A percentile compares a stretch with the other conserved stretches of the same genome.
Conservation (phyloP, 805 yeast species). For the Yarrowia alimentaria region DNA sequence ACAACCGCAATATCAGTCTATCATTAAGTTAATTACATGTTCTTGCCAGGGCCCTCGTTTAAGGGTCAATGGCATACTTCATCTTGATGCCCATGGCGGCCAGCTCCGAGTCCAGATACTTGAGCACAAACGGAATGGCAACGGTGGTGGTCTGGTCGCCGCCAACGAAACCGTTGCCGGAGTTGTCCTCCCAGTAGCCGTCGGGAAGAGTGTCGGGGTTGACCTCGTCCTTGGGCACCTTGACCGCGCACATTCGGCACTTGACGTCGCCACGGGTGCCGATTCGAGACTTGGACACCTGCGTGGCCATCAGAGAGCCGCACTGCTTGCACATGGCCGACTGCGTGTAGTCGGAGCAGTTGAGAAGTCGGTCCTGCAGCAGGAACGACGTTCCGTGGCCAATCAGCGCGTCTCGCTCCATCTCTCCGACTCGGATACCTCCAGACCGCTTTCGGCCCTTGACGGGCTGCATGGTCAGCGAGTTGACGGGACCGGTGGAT, state of each 20-base stretch:
- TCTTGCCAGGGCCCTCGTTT: no score
- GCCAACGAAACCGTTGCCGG: constrained; percentile 85
- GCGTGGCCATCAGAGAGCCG: constrained; percentile 89
- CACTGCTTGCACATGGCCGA: constrained; percentile 86
- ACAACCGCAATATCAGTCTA: no score
- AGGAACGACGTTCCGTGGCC: constrained; percentile 98
- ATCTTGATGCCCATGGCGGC: constrained; percentile 97
- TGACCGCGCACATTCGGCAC: constrained; percentile 86
- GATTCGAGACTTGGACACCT: constrained; percentile 84
- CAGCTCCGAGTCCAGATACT: constrained; percentile 90
- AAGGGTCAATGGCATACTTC: constrained; percentile 77
- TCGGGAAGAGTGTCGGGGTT: constrained; percentile 39
- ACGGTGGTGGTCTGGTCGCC: constrained; percentile 93
- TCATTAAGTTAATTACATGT: no score
- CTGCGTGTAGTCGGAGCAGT: constrained; percentile 94
- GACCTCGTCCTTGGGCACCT: constrained; percentile 39
- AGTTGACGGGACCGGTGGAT: constrained; percentile 96
- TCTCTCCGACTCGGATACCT: constrained; percentile 99
- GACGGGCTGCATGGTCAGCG: constrained; percentile 98
- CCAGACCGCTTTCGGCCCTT: constrained; percentile 98
- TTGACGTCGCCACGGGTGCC: constrained; percentile 75
- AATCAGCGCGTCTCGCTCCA: constrained; percentile 98
- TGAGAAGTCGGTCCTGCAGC: constrained; percentile 89
- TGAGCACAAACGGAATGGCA: constrained; percentile 94
- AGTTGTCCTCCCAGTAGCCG: constrained; percentile 93